Evolutionary conservation across 2,329 filamentous ascomycete species (phyloP), one percentile per base, ranked within the genome.

Genomic region (Colletotrichum sp.): DNA sequence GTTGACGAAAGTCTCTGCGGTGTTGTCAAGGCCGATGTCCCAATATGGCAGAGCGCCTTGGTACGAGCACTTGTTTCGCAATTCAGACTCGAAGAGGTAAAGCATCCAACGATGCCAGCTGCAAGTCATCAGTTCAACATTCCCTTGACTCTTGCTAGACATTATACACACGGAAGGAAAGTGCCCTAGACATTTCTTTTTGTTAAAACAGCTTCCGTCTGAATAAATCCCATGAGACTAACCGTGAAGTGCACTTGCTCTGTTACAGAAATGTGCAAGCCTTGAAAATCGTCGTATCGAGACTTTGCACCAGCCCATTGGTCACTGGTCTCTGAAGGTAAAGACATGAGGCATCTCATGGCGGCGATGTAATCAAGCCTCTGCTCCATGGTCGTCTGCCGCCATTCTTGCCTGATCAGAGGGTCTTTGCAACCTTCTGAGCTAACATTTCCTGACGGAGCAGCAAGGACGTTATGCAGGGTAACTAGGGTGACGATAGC

Each of bases 281-380:
- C 78, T 59, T 78, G 71, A 43, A 81, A 81, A 69, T 81, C 80
- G n/a, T 81, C 80, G 21, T 77, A 82, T 4, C 79, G 78, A 43
- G 77, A 79, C 69, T 76, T 78, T 26, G 79, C 76, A 16, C 77
- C 79, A 7, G 73, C 48, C 69, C 48, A 59, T 2, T 71, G 13
- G 21, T 55, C 67, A 28, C 61, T 48, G 28, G 26, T 57, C 16
- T 75, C 43, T 3, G 76, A 68, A n/a, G 55, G 48, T 16, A 66
- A 36, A 2, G 72, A 52, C 64, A 77, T 68, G 36, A 75, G 48
- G 55, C 76, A 76, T 30, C 71, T 57, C 26, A 77, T 55, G 2
- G 76, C 73, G 4, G 60, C 63, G n/a, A 77, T 75, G 34, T 69
- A 77, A 14, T 72, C 67, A 8, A 52, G 21, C 21, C 71, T 65